Base-by-base conservation (phyloP, 345 rosid genomes). In the Jatropha curcas region DNA sequence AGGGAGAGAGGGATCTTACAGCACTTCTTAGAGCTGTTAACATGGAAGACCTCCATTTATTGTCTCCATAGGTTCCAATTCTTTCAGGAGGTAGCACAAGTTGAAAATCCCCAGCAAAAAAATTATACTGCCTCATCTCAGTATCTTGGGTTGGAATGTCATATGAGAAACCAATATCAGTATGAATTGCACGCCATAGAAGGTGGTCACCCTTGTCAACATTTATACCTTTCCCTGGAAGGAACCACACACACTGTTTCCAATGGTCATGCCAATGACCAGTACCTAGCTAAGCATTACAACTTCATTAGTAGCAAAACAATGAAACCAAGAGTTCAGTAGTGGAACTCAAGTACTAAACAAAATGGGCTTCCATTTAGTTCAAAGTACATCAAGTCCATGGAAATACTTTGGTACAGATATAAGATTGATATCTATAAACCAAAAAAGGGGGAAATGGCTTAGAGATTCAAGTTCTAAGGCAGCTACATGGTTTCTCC, bases 201-300 rank as follows among this genome's bases (percentile, higher is more conserved):
- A 87, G 75, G 63, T 86, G 89, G 80, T 86, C 86, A 24, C 85
- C 93, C 76, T 74, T 71, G 72, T 89, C 81, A 65, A 91, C 52
- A 7, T 84, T 74, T 52, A 86, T 67, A 55, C 93, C 92, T 61
- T 80, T 60, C 65, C 88, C 90, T 58, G 81, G 92, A 82, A 81
- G 52, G 78, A 92, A 84, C 99, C 99, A 92, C 59, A 91, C 92
- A 82, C 97, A 95, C 78, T 92, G 99, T 71, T 92, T 95, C 99
- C 99, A 95, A 62, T 95, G 98, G 85, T 95, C 98, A 78, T 98
- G 88, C 99, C 99, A 95, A 75, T 86, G 76, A 67, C 84, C 41
- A 31, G 63, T 66, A 80, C 89, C 99, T 95, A 80, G 45, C 22
- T 25, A 68, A 83, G 71, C 76, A 84, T 75, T 53, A 79, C 35